Evolutionary conservation across 2,329 filamentous ascomycete species (phyloP).

Genomic region (Pestalotiopsis sp.): DNA sequence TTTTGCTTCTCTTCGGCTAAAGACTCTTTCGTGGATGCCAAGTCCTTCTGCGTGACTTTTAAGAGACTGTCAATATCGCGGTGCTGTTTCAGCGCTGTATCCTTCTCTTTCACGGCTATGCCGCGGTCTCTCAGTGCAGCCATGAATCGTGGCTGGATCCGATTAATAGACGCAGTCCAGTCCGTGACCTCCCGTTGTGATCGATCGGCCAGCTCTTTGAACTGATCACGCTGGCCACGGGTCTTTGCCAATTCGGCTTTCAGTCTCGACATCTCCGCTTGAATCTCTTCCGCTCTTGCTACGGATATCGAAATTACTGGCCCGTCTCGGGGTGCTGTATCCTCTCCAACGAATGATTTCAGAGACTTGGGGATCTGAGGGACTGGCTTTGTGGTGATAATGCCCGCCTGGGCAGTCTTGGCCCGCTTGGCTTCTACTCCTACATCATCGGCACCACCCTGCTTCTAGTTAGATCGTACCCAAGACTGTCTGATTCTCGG

Average conservation of each 20-base stretch:
- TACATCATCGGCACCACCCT: conserved; percentile 35
- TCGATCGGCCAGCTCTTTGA: conserved; percentile 43
- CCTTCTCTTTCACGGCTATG: conserved; percentile 48
- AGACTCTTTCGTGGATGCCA: conserved; percentile 40
- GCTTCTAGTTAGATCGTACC: conserved; percentile 22
- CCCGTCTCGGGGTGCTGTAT: conserved; percentile 23
- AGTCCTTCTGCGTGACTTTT: conserved; percentile 39
- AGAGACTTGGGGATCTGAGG: conserved; percentile 33
- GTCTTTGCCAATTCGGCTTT: conserved; percentile 37
- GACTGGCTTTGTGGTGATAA: conserved; percentile 23
- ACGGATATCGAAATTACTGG: conserved; percentile 30
- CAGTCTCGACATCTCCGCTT: conserved; percentile 37
- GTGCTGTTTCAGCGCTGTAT: conserved; percentile 38
- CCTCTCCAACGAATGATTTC: conserved; percentile 29
- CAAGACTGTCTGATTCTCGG: not conserved
- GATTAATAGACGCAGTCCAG: conserved; percentile 44
- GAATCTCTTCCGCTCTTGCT: conserved; percentile 31
- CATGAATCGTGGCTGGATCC: conserved; percentile 41
- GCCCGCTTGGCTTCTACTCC: conserved; percentile 32
- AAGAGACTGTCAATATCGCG: conserved; percentile 34
- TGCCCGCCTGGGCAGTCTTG: conserved; percentile 28
- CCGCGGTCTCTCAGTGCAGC: conserved; percentile 48
- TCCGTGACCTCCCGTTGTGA: conserved; percentile 50
- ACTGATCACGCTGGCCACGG: conserved; percentile 34
- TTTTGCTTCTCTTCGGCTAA: conserved; percentile 37